Base-by-base conservation (phyloP, 208 protist species). In the Naegleria lovaniensis region DNA sequence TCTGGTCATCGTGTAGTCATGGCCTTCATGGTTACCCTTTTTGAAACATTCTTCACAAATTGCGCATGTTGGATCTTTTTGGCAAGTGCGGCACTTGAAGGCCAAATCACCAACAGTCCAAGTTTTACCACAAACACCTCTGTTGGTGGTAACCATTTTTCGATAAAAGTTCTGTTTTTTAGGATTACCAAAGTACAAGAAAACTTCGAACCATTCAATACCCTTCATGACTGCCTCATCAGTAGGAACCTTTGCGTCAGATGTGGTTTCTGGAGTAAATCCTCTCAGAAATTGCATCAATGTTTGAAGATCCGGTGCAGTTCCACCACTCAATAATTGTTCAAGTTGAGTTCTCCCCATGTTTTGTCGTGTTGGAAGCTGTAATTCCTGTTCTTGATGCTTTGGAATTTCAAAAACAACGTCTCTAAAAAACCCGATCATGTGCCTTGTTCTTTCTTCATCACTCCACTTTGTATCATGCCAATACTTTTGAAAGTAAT, bases 21-120 rank as follows among this genome's bases (percentile, higher is more conserved):
- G 96, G n/a, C 93, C 93, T 36, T 92, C 90, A 87, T 96, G 97
- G 52, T 95, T 94, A 52, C 95, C 96, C 89, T 95, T 88, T 59
- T 95, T 90, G 90, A 98, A 98, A 94, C 97, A 98, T 22, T 94
- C 92, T 85, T 96, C 93, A 92, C 97, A 98, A 92, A 98, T 94
- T 11, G 97, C 96, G 93, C 96, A 97, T 22, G 94, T 96, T 25
- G 87, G 58, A 91, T 98, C 97, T 0, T 93, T 93, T 38, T 94
- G 93, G 93, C 97, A 98, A 75, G 97, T 96, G 75, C 93, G 92
- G 92, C 97, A 98, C 83, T 95, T 95, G 22, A 95, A 95, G 13
- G 96, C 94, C 86, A 96, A 93, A 33, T 97, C 11, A 75, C 85
- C 85, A 39, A 38, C n/a, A 38, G 19, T 38, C 85, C 85, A 88